Base-by-base conservation (phyloP, 257 asterid genomes). In the Schizonepeta tenuifolia region DNA sequence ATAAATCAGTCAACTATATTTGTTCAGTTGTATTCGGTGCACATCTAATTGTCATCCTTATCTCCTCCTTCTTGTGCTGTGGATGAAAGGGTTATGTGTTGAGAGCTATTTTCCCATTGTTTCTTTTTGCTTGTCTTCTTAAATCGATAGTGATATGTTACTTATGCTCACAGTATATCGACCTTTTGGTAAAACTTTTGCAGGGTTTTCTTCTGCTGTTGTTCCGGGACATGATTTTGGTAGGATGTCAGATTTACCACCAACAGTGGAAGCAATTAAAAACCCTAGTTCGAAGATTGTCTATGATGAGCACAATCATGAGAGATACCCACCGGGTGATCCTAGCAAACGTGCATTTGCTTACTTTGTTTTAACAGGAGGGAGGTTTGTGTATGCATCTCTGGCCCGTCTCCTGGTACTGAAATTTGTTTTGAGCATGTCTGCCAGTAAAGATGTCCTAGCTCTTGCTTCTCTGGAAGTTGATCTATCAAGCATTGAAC, bases 271-370 rank as follows among this genome's bases (percentile, higher is more conserved):
- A 50, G 98, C 97, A 38, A 83, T 93, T 61, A 93, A 93, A 89
- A 93, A 88, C 49, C 98, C 98, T 15, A 90, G 77, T 58, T 36
- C 96, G 11, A 90, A 87, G 75, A 93, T 93, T 67, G 78, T 78
- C 28, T 93, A 93, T 54, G 98, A 93, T 38, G 88, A 86, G 36
- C 80, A 70, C 90, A 92, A 93, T 81, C 97, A 93, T 21, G 98
- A 93, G 81, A 92, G 98, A 43, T 93, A 84, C 69, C 96, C 94
- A 18, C 90, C 92, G 2, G 98, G 98, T 47, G 97, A 90, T 77
- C 98, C 98, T 15, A 90, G 91, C 89, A 92, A 92, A 63, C 90
- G 96, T 49, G 98, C 98, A 36, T 92, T 92, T 66, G 96, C 96
- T 0, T 92, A 92, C 87, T 92, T 92, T 9, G 94, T 90, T 72